Percentiles rank a stretch among this genome's conserved stretches.
These are phyloP conservation scores for Verticillium isaacii DNA, from an alignment of 2,329 filamentous ascomycete genomes.

Conservation along the genomic window DNA sequence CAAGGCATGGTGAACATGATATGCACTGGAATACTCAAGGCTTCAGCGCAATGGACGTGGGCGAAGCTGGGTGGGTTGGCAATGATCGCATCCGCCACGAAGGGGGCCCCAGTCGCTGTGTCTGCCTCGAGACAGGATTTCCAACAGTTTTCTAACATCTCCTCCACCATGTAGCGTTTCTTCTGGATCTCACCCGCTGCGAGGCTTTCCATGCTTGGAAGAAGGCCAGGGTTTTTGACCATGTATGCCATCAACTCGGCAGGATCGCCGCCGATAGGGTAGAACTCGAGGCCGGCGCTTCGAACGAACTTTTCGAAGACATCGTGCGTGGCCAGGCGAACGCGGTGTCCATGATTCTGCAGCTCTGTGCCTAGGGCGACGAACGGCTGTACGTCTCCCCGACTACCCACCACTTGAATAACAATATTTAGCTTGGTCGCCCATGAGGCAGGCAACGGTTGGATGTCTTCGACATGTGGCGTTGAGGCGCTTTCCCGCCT, in stretches of 20 bases:
- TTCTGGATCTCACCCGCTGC: constrained; percentile 73
- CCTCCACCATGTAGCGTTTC: constrained; percentile 67
- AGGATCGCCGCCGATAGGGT: constrained; percentile 71
- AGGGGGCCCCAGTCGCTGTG: constrained; percentile 51
- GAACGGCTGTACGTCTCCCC: constrained; percentile 74
- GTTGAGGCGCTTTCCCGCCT: background rate
- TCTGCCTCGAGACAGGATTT: constrained; percentile 71
- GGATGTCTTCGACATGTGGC: background rate
- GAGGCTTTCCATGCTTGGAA: constrained; percentile 75
- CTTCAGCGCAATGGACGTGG: constrained; percentile 71
- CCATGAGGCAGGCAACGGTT: background rate
- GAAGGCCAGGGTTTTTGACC: constrained; percentile 82
- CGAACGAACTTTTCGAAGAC: constrained; percentile 65
- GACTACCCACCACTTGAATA: constrained; percentile 69
- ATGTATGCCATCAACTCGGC: constrained; percentile 81
- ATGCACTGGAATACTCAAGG: constrained; percentile 68
- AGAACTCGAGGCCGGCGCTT: constrained; percentile 70
- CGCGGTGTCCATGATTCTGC: constrained; percentile 63
- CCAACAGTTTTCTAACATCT: constrained; percentile 84
- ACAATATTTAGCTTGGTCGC: constrained; percentile 54
- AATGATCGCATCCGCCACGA: constrained; percentile 79
- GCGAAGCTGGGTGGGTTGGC: constrained; percentile 76
- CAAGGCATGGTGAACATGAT: constrained; percentile 97
- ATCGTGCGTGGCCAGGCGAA: constrained; percentile 68
- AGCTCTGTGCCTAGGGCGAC: constrained; percentile 63